A percentile compares a stretch with the other conserved stretches of the same genome.
These are phyloP conservation scores for Chenopodium formosanum DNA, from an alignment of 148 eudicot species.

Conservation along the genomic window DNA sequence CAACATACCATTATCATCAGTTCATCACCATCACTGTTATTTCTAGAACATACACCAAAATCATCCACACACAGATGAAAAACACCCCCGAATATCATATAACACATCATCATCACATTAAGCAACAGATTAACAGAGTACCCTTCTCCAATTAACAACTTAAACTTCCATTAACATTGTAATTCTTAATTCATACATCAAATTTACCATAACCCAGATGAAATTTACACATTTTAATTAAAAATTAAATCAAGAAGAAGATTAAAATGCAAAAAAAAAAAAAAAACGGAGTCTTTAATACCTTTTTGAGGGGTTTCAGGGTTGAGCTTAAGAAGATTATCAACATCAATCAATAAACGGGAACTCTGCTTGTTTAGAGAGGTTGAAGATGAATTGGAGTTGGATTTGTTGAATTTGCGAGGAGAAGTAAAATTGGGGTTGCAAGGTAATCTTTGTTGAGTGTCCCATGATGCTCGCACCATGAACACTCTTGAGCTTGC, in stretches of 20 bases:
- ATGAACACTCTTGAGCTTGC: conserved; percentile 21
- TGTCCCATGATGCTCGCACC: conserved; percentile 60
- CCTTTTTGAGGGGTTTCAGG: conserved; percentile 36
- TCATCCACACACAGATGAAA: background rate
- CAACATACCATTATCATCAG: too few species aligned
- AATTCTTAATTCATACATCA: background rate
- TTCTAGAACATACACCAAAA: background rate
- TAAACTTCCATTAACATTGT: background rate
- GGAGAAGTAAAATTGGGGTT: conserved; percentile 44
- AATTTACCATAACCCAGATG: conserved; percentile 10
- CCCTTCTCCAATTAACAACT: background rate
- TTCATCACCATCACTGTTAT: too few species aligned
- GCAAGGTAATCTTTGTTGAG: conserved; percentile 57
- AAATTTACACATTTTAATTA: background rate
- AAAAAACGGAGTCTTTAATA: conserved; percentile 6
- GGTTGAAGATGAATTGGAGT: conserved; percentile 18
- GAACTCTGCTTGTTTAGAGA: conserved; percentile 22
- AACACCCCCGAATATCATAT: background rate
- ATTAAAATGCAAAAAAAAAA: background rate
- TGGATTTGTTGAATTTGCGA: conserved; percentile 32
- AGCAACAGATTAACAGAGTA: background rate
- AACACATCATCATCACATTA: background rate
- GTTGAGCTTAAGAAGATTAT: conserved; percentile 51
- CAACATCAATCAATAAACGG: conserved; percentile 35
- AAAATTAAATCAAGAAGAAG: background rate